phyloP scores from a whole-genome alignment of 2,329 filamentous ascomycete genomes.

The Fusarium redolens region DNA sequence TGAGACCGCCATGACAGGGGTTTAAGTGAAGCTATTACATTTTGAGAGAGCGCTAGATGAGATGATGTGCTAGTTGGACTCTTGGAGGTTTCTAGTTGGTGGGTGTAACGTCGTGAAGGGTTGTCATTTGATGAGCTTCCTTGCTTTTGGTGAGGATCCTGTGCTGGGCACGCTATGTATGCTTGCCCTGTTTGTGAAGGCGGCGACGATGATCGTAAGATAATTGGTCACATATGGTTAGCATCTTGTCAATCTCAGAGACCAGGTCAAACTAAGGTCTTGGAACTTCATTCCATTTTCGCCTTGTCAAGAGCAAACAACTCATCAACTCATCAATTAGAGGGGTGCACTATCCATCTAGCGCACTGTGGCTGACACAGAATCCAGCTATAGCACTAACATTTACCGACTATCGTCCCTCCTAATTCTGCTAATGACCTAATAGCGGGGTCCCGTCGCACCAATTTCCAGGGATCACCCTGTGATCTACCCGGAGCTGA shows the following conservation, averaged over 20 bases:
- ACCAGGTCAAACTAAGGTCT: neutral
- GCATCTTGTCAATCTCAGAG: neutral
- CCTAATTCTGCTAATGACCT: no score
- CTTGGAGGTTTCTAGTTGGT: slow-evolving; percentile 1
- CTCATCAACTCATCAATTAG: slow-evolving; percentile 10
- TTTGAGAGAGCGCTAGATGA: slow-evolving; percentile 1
- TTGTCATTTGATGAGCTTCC: neutral
- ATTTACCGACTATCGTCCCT: fast-evolving
- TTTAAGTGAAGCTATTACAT: slow-evolving; percentile 2
- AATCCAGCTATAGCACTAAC: neutral
- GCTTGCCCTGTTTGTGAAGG: neutral
- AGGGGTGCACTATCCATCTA: slow-evolving; percentile 17
- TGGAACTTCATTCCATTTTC: neutral
- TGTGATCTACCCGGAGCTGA: slow-evolving; percentile 30
- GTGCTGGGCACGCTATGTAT: neutral
- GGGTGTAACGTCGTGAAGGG: neutral
- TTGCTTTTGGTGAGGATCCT: neutral
- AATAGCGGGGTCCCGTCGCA: neutral
- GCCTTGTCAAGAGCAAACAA: neutral
- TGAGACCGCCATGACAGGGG: slow-evolving; percentile 26
- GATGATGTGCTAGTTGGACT: neutral
- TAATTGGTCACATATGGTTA: neutral
- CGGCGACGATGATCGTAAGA: neutral
- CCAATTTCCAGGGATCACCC: slow-evolving; percentile 8
- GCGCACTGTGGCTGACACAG: slow-evolving; percentile 23